phyloP scores from a whole-genome alignment of 2,329 filamentous ascomycete genomes.

The Hypomyces perniciosus region DNA sequence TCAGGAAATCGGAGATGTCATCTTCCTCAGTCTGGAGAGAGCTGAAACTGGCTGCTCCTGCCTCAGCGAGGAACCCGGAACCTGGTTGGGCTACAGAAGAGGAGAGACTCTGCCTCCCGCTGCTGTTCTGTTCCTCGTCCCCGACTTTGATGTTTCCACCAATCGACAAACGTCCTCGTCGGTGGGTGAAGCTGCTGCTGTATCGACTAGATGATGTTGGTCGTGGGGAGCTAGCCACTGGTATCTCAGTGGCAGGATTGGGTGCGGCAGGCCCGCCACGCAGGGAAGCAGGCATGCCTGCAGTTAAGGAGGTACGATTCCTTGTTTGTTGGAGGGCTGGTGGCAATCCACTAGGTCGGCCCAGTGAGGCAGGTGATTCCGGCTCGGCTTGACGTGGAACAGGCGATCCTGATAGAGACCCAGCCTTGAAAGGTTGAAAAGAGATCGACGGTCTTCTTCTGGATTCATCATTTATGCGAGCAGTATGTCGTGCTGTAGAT shows the following conservation, averaged over 20 bases:
- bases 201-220: slow-evolving; percentile 75
- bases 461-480: slow-evolving; percentile 46
- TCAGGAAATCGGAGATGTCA: slow-evolving; percentile 89
- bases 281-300: slow-evolving; percentile 68
- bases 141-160: slow-evolving; percentile 60
- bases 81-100: slow-evolving; percentile 67
- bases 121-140: slow-evolving; percentile 72
- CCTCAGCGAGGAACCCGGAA: slow-evolving; percentile 71
- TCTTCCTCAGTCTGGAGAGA: slow-evolving; percentile 74
- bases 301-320: slow-evolving; percentile 66
- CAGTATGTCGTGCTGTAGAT: slow-evolving; percentile 26
- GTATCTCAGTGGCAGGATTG: slow-evolving; percentile 55
- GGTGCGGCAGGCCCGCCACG: slow-evolving; percentile 52
- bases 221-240: slow-evolving; percentile 70
- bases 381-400: slow-evolving; percentile 43
- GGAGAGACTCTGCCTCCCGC: slow-evolving; percentile 69
- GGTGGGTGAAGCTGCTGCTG: slow-evolving; percentile 89
- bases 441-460: slow-evolving; percentile 75
- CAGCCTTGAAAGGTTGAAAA: slow-evolving; percentile 94
- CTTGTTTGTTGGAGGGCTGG: slow-evolving; percentile 47
- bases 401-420: slow-evolving; percentile 87
- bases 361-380: slow-evolving; percentile 48
- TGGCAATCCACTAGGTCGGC: slow-evolving; percentile 42
- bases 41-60: slow-evolving; percentile 59
- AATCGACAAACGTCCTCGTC: slow-evolving; percentile 70